phyloP scores from a whole-genome alignment of 495 filamentous ascomycete genomes.

The Penicillium alfredii region DNA sequence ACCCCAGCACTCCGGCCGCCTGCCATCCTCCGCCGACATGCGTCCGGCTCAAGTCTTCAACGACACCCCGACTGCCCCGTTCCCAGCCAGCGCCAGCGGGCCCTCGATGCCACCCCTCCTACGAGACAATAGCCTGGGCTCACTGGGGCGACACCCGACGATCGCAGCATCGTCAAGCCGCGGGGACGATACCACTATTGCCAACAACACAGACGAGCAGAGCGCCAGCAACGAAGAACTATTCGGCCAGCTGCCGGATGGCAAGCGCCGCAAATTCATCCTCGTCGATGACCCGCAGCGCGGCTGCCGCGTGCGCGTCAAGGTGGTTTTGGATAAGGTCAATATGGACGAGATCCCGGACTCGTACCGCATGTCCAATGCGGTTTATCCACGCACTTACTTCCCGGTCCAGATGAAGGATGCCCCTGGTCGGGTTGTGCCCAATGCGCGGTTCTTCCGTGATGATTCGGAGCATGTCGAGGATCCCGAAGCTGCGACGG shows the following conservation, averaged over 20 bases:
- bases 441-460: slow-evolving; percentile 60
- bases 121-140: slow-evolving; percentile 55
- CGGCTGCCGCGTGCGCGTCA: slow-evolving; percentile 71
- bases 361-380: slow-evolving; percentile 79
- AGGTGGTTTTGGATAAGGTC: slow-evolving; percentile 80
- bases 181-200: slow-evolving; percentile 24
- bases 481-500: slow-evolving; percentile 45
- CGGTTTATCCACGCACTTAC: slow-evolving; percentile 85
- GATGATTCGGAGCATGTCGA: slow-evolving; percentile 51
- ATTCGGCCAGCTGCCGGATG: slow-evolving; percentile 79
- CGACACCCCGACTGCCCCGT: slow-evolving; percentile 60
- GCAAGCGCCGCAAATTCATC: slow-evolving; percentile 92
- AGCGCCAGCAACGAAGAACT: slow-evolving; percentile 54
- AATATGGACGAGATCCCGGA: slow-evolving; percentile 92
- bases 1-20: slow-evolving; percentile 22
- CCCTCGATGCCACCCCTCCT: slow-evolving; percentile 68
- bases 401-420: slow-evolving; percentile 83
- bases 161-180: slow-evolving; percentile 37
- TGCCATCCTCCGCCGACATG: slow-evolving; percentile 44
- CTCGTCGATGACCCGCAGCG: slow-evolving; percentile 84
- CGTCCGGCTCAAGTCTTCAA: slow-evolving; percentile 75
- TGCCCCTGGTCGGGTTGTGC: slow-evolving; percentile 57
- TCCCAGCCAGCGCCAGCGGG: slow-evolving; percentile 44
- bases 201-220: slow-evolving; percentile 36
- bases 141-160: slow-evolving; percentile 39